Conservation (phyloP, 2,329 filamentous ascomycete genomes). For the Claviceps pusilla region DNA sequence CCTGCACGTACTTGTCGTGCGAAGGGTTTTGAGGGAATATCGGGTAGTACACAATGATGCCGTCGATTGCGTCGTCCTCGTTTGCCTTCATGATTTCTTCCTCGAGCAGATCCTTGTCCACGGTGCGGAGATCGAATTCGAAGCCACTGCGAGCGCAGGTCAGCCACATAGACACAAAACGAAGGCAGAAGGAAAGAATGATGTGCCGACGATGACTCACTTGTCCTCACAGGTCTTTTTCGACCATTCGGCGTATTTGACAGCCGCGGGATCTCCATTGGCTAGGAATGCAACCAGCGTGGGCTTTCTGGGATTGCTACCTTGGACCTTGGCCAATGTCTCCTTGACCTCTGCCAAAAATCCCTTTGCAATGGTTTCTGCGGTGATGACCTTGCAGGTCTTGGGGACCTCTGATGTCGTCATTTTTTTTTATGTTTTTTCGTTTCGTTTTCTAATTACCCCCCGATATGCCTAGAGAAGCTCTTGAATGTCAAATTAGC, state of each 20-base stretch:
- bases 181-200: too few species aligned
- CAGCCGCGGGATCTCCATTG: conserved; percentile 77
- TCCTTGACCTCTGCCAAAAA: conserved; percentile 65
- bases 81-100: conserved; percentile 79
- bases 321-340: conserved; percentile 56
- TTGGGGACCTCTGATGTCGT: conserved; percentile 31
- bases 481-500: neutral
- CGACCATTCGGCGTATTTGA: conserved; percentile 94
- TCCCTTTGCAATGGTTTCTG: conserved; percentile 70
- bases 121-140: conserved; percentile 67
- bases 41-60: conserved; percentile 95
- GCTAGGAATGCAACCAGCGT: conserved; percentile 83
- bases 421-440: conserved; percentile 8
- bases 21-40: conserved; percentile 69
- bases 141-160: conserved; percentile 54
- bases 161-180: conserved; percentile 2
- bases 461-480: neutral
- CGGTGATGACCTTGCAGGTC: conserved; percentile 86
- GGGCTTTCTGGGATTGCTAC: conserved; percentile 40
- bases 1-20: conserved; percentile 90
- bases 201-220: conserved; percentile 38
- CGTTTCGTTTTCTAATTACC: neutral
- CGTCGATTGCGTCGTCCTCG: conserved; percentile 59
- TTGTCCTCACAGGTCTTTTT: conserved; percentile 93
- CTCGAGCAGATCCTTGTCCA: conserved; percentile 79